A percentile compares a stretch with the other conserved stretches of the same genome.
These are phyloP conservation scores for Pachysolen tannophilus DNA, from an alignment of 805 yeast genomes.

Conservation along the genomic window DNA sequence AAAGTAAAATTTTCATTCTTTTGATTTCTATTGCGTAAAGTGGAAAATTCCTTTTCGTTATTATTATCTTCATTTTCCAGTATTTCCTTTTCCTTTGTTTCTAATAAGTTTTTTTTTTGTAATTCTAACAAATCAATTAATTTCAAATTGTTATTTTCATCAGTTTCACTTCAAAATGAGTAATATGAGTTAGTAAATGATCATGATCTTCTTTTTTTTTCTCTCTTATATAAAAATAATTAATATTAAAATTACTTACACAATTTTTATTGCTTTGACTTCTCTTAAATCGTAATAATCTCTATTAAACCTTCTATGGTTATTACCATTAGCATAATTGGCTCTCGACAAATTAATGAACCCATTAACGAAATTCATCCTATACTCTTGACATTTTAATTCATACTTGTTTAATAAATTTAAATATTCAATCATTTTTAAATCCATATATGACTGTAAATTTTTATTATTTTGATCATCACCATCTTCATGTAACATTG, in stretches of 20 bases:
- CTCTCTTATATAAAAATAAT: not conserved
- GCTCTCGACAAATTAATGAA: conserved; percentile 34
- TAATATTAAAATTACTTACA: conserved; percentile 5
- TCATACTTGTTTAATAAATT: conserved; percentile 28
- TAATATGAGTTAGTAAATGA: not conserved
- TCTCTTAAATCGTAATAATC: conserved; percentile 16
- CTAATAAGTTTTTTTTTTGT: not conserved
- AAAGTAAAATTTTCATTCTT: not conserved
- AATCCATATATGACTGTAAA: conserved; percentile 1
- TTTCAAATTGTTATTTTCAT: not conserved
- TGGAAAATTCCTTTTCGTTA: not conserved
- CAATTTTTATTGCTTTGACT: conserved; percentile 10
- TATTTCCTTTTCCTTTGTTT: not conserved
- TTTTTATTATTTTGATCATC: no score
- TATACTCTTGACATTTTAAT: conserved; percentile 14
- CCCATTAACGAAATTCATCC: conserved; percentile 24
- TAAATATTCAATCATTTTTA: conserved; percentile 17
- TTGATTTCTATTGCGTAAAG: conserved; percentile 3
- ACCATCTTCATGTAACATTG: no score
- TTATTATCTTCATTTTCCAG: not conserved
- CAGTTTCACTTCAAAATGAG: not conserved
- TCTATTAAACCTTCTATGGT: conserved; percentile 10
- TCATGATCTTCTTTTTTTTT: not conserved
- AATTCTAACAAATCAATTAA: not conserved
- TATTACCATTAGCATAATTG: conserved; percentile 23